Conservation (phyloP, 495 filamentous ascomycete genomes). For the Hypoxylon intermedium region DNA sequence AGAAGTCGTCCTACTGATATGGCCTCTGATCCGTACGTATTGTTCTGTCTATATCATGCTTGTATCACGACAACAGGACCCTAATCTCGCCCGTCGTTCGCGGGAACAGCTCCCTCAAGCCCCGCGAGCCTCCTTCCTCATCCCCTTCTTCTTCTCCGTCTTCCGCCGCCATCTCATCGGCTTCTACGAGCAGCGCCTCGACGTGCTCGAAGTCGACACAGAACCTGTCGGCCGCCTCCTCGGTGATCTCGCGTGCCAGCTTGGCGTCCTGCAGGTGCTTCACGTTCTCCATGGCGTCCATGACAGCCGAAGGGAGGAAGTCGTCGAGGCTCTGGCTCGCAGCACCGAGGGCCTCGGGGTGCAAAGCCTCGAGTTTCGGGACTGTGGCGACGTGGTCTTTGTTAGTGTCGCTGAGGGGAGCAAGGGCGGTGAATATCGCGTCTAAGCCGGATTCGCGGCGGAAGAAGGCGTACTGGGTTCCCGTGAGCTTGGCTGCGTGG, state of each 20-base stretch:
- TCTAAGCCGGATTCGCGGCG: conserved; percentile 76
- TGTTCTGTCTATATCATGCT: background rate
- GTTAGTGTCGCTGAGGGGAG: conserved; percentile 42
- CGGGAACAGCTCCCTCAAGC: conserved; percentile 74
- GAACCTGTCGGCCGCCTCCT: conserved; percentile 84
- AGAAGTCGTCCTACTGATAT: background rate
- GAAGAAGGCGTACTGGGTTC: conserved; percentile 72
- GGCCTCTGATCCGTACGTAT: background rate
- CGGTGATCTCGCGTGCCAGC: conserved; percentile 75
- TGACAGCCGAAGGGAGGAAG: conserved; percentile 89
- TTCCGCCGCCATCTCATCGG: conserved; percentile 51
- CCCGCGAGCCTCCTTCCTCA: conserved; percentile 50
- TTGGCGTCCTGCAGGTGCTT: conserved; percentile 71
- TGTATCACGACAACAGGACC: conserved; percentile 74
- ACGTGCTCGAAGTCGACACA: conserved; percentile 90
- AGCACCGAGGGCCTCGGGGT: conserved; percentile 64
- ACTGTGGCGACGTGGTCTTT: conserved; percentile 48
- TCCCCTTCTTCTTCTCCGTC: conserved; percentile 42
- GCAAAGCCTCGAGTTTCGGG: conserved; percentile 59
- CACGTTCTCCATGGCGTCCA: conserved; percentile 86
- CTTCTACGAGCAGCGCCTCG: conserved; percentile 64
- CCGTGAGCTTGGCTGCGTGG: conserved; percentile 55
- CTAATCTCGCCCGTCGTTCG: conserved; percentile 85
- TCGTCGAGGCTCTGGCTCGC: conserved; percentile 84
- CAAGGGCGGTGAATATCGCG: conserved; percentile 69